Conservation (phyloP, 768 basidiomycete genomes). For the Mrakia hoshinonis region DNA sequence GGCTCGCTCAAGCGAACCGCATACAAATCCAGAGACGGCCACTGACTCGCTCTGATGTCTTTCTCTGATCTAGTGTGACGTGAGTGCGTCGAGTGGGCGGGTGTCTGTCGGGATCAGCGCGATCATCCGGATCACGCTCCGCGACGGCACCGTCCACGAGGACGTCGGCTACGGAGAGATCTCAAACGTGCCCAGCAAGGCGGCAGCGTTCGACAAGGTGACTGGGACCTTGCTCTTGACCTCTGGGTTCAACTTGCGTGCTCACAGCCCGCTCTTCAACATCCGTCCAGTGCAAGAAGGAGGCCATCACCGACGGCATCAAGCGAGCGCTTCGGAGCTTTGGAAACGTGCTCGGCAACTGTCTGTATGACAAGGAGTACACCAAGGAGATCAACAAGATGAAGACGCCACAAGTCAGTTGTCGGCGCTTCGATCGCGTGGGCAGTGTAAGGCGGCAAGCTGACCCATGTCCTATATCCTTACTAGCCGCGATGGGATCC, state of each 20-base stretch:
- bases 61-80: conserved; percentile 53
- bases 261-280: neutral
- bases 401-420: conserved; percentile 69
- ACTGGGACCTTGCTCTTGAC: conserved; percentile 31
- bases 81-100: conserved; percentile 58
- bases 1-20: neutral
- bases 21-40: neutral
- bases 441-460: neutral
- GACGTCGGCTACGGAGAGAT: conserved; percentile 84
- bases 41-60: neutral
- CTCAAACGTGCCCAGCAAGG: conserved; percentile 81
- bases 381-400: conserved; percentile 76
- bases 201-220: conserved; percentile 82
- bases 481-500: conserved; percentile 33
- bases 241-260: neutral
- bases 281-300: conserved; percentile 80
- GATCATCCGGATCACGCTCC: conserved; percentile 73
- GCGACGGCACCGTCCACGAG: conserved; percentile 83
- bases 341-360: conserved; percentile 90
- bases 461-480: neutral
- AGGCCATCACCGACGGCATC: conserved; percentile 88
- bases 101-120: conserved; percentile 64
- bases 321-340: conserved; percentile 87
- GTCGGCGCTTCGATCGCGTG: neutral
- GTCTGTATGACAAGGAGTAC: conserved; percentile 91